phyloP scores from a whole-genome alignment of 2,329 filamentous ascomycete species.

The Diaporthe citrichinensis region DNA sequence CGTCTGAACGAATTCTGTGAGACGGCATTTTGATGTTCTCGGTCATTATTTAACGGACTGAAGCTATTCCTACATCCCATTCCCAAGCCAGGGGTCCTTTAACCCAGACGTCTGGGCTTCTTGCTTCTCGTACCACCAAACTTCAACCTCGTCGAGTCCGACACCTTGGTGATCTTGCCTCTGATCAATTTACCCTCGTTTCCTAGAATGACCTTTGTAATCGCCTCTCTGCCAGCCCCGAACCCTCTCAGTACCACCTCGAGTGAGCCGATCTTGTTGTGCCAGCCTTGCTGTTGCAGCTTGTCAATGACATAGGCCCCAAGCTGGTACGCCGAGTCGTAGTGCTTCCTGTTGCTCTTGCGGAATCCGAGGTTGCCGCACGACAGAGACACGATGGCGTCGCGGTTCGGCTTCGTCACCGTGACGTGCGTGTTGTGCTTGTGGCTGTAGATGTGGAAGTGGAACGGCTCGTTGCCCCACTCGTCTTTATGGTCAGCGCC shows the following conservation, averaged over 20 bases:
- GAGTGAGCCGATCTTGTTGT: slow-evolving; percentile 80
- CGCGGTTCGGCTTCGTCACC: slow-evolving; percentile 84
- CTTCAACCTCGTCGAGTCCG: slow-evolving; percentile 91
- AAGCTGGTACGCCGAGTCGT: slow-evolving; percentile 94
- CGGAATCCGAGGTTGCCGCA: slow-evolving; percentile 93
- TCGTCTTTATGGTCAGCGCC: slow-evolving; percentile 49
- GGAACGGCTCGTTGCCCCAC: slow-evolving; percentile 74
- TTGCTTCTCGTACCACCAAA: slow-evolving; percentile 93
- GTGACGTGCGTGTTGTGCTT: slow-evolving; percentile 98
- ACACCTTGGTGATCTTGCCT: slow-evolving; percentile 81
- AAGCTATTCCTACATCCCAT: not conserved
- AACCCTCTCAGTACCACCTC: slow-evolving; percentile 90
- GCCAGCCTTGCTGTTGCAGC: slow-evolving; percentile 85
- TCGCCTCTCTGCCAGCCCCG: slow-evolving; percentile 88
- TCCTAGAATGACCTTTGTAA: slow-evolving; percentile 89
- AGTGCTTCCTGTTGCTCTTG: slow-evolving; percentile 83
- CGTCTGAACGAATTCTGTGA: not conserved
- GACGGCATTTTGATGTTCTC: not conserved
- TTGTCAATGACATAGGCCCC: slow-evolving; percentile 85
- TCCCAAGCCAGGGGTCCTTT: slow-evolving; percentile 25
- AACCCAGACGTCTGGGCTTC: slow-evolving; percentile 85
- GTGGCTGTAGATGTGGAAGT: slow-evolving; percentile 87
- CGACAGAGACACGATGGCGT: slow-evolving; percentile 84
- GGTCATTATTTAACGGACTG: not conserved
- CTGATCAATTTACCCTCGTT: slow-evolving; percentile 84